Evolutionary conservation across 495 filamentous ascomycete genomes (phyloP), one percentile per base, ranked within the genome.

Genomic region (Trypethelium eluteriae): DNA sequence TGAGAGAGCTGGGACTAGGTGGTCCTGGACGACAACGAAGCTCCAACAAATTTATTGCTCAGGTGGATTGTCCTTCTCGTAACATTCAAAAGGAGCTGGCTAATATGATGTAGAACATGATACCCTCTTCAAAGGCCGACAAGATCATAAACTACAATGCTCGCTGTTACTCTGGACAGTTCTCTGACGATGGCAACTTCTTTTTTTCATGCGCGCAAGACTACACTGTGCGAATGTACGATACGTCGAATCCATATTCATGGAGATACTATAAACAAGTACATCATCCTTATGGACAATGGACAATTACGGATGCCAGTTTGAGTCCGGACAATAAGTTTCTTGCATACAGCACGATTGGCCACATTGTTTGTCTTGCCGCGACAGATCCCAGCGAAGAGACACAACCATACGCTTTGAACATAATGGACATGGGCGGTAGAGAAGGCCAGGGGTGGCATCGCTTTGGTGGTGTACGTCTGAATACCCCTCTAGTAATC

Each of bases 201-300:
- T 98, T 96, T 76, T 98, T 96, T 75, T 88, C 88, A n/a, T 93
- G 89, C 70, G 88, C 87, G 34, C 93, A 97, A 74, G 93, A 98
- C 74, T 96, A 94, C 77, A 86, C 84, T 65, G 91, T 98, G 14
- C 88, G 93, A 32, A 92, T 98, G 89, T 98, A 98, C 74, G 94
- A 98, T 74, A 97, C 94, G 0, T 95, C 91, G 1, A 96, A 97
- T 67, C 94, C 94, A 0, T 95, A 93, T 74, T 84, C 90, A 64
- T 98, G 94, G 94, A 88, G 87, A 71, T 92, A 96, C 74, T 97
- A 97, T 78, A 98, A 97, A 77, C 93, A 90, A 0, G 91, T 93
- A 10, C 77, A 83, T 25, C 96, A 96, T 77, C 89, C 90, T 2
- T 88, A 85, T 65, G 94, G 92, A 2, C 86, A 88, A 68, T 98